Conservation (phyloP, 1,284 basidiomycete species). For the Exsudoporus floridanus region DNA sequence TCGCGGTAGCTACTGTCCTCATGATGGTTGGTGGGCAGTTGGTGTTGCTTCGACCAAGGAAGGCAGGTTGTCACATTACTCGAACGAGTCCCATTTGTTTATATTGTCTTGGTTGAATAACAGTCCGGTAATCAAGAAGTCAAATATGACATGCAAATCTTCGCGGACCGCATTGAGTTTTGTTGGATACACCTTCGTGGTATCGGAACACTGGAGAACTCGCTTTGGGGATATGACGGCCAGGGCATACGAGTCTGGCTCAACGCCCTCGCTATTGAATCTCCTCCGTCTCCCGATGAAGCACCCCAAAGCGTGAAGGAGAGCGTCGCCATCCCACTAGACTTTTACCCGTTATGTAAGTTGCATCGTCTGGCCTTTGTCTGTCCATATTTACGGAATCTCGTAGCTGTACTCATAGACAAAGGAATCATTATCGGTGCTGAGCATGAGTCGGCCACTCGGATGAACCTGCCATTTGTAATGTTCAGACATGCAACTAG, state of each 20-base stretch:
- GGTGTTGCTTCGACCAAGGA: constrained; percentile 81
- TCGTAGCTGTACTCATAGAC: constrained; percentile 90
- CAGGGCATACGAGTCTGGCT: constrained; percentile 90
- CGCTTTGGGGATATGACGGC: constrained; percentile 97
- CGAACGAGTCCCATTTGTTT: constrained; percentile 1
- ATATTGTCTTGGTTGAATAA: constrained; percentile 5
- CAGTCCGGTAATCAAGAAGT: constrained; percentile 86
- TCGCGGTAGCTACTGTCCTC: constrained; percentile 91
- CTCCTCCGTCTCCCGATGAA: constrained; percentile 43
- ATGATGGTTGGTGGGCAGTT: constrained; percentile 96
- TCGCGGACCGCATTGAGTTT: constrained; percentile 94
- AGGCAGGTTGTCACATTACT: constrained; percentile 44
- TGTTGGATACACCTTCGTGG: constrained; percentile 98
- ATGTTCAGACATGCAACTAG: constrained; percentile 92
- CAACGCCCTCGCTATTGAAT: constrained; percentile 89
- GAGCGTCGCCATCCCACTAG: constrained; percentile 85
- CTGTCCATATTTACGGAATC: constrained; percentile 2
- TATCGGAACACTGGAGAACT: constrained; percentile 92
- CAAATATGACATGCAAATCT: constrained; percentile 96
- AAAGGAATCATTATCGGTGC: constrained; percentile 98
- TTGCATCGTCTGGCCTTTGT: constrained; percentile 16
- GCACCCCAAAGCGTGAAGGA: constrained; percentile 76
- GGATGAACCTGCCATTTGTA: constrained; percentile 82
- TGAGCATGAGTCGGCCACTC: constrained; percentile 81
- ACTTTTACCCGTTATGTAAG: constrained; percentile 96